Base-by-base conservation (phyloP, 805 yeast species). In the Cephaloascus albidus region DNA sequence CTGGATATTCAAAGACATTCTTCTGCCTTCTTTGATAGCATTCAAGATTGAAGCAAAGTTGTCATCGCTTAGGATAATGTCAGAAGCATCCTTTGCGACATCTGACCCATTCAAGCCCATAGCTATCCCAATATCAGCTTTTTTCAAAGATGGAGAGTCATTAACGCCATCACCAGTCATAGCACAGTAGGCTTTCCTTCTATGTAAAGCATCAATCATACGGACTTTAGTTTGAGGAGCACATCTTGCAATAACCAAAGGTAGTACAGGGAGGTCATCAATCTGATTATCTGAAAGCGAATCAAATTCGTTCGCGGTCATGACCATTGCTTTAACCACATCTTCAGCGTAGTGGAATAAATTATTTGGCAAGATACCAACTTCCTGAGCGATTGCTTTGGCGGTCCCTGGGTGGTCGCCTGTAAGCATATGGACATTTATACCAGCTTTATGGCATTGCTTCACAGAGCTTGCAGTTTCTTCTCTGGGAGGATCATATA, bases 111-210 rank as follows among this genome's bases (percentile, higher is more conserved):
- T 74, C 61, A 76, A 65, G 36, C 90, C 90, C 90, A 83, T 83
- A 10, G 90, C 87, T 56, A 83, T 81, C 47, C 90, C 90, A 41
- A 83, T 85, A 57, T 83, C 88, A 3, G 90, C 82, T 46, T 68
- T 76, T 55, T 82, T 82, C 58, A 83, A 64, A 28, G 84, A 74
- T 19, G 90, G 90, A 2, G 88, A 81, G 54, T 83, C 90, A 55
- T 83, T 83, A 35, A 83, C 89, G 45, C 90, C 90, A 55, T 83
- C 90, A 45, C 87, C 87, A 20, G 87, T 81, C 90, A 83, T 84
- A 16, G 90, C 90, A 59, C 81, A 70, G 58, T 78, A 70, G 53
- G 78, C 65, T 45, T 69, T 60, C 57, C 75, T 74, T 51, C 72
- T 78, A 64, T 72, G 88, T 49, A 65, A 72, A 1, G 90, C 89